These are phyloP conservation scores for Striga hermonthica DNA, from an alignment of 305 asterid genomes.

Conservation along the genomic window DNA sequence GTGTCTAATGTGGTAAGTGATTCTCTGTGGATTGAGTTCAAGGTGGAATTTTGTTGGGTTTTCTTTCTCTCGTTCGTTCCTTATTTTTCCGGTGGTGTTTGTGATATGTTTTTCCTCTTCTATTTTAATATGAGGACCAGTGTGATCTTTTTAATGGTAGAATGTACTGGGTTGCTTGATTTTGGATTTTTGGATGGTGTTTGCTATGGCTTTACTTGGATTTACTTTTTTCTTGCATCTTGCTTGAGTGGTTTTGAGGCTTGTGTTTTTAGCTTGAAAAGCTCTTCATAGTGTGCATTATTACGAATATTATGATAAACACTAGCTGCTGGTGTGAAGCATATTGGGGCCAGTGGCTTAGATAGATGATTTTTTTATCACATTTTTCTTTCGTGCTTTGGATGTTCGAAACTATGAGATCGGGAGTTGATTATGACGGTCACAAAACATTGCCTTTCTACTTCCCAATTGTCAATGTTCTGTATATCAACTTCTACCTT, in stretches of 20 bases:
- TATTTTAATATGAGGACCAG: no score
- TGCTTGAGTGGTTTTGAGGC: neutral
- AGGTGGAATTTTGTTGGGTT: neutral
- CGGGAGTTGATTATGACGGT: neutral
- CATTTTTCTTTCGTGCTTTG: neutral
- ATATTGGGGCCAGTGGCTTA: no score
- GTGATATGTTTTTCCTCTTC: neutral
- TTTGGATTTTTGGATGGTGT: neutral
- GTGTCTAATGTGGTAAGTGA: conserved; percentile 47
- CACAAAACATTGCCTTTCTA: neutral
- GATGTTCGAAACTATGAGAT: neutral
- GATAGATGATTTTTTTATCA: no score
- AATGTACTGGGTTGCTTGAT: neutral
- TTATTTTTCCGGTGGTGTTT: conserved; percentile 4
- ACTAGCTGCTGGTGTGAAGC: no score
- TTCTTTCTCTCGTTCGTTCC: conserved; percentile 3
- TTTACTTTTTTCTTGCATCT: neutral
- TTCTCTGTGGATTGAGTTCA: neutral
- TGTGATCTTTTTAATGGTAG: conserved; percentile 5
- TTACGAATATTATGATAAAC: no score
- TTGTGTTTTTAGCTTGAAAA: neutral
- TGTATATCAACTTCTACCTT: neutral
- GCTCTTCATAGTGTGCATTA: no score
- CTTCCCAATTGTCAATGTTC: neutral
- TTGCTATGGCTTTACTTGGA: neutral